Percentiles rank a stretch among this genome's conserved stretches.
Evolutionary conservation across 192 early-diverging fungal species (phyloP).

Genomic region (Mortierella antarctica): DNA sequence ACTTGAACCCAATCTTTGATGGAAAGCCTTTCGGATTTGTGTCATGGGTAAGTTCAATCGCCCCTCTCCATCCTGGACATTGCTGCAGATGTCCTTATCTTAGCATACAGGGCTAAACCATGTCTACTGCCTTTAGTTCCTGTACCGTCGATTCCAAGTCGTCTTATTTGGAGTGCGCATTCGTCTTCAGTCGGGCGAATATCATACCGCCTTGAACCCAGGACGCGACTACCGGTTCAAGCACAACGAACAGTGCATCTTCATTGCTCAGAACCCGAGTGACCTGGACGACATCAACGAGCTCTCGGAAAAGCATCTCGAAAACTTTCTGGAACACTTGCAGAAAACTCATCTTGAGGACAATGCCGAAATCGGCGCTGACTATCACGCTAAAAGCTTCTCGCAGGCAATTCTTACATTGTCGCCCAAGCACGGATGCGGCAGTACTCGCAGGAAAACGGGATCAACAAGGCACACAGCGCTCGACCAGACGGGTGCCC

Average conservation of each 20-base stretch:
- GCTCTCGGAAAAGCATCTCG: conserved; percentile 30
- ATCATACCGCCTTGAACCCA: conserved; percentile 71
- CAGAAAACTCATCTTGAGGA: conserved; percentile 29
- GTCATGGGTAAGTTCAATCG: conserved; percentile 53
- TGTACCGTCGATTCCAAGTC: conserved; percentile 62
- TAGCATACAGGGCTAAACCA: neutral
- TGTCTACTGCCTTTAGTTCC: conserved; percentile 31
- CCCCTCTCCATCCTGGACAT: no score
- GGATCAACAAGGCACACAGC: neutral
- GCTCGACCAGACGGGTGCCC: neutral
- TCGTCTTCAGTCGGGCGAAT: conserved; percentile 41
- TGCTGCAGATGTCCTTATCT: neutral
- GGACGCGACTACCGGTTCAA: conserved; percentile 63
- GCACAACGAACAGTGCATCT: conserved; percentile 64
- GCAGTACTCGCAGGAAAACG: conserved; percentile 13
- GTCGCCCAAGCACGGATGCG: neutral
- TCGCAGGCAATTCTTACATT: conserved; percentile 32
- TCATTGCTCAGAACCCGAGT: conserved; percentile 65
- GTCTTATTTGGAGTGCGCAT: conserved; percentile 58
- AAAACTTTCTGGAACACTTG: conserved; percentile 34
- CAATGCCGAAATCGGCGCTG: conserved; percentile 12
- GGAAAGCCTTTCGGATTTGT: conserved; percentile 68
- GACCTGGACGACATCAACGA: conserved; percentile 60
- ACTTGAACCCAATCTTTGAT: conserved; percentile 66
- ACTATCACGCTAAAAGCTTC: conserved; percentile 48